These are phyloP conservation scores for Lumnitzera littorea DNA, from an alignment of 345 rosid genomes.

Conservation along the genomic window DNA sequence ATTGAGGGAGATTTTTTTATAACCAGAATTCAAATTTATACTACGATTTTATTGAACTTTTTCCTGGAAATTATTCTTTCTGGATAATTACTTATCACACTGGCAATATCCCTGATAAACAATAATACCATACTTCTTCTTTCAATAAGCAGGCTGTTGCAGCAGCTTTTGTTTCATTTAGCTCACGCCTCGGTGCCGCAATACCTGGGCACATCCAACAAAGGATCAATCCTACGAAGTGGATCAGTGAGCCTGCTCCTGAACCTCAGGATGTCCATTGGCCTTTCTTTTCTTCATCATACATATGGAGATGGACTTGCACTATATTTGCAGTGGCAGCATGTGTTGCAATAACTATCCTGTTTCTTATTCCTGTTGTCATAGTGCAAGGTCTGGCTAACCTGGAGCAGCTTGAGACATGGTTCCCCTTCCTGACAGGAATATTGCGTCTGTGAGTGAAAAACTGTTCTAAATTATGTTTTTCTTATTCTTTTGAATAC, in stretches of 20 bases:
- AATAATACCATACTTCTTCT: neutral
- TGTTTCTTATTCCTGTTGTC: slow-evolving; percentile 70
- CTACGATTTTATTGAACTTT: too few species aligned
- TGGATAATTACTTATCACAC: too few species aligned
- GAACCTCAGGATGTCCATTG: slow-evolving; percentile 81
- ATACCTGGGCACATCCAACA: slow-evolving; percentile 68
- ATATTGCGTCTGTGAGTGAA: slow-evolving; percentile 60
- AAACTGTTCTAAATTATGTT: too few species aligned
- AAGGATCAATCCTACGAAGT: slow-evolving; percentile 71
- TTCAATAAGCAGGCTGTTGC: slow-evolving; percentile 54
- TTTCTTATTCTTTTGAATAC: too few species aligned
- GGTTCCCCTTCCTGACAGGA: slow-evolving; percentile 69
- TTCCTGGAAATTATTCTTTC: too few species aligned
- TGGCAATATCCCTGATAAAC: slow-evolving; percentile 7
- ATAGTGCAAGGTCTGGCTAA: slow-evolving; percentile 91
- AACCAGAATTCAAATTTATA: too few species aligned
- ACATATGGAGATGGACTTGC: slow-evolving; percentile 65
- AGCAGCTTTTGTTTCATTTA: slow-evolving; percentile 90
- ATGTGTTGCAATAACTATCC: slow-evolving; percentile 45
- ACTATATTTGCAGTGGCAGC: slow-evolving; percentile 48
- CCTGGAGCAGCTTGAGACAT: slow-evolving; percentile 65
- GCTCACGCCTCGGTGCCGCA: slow-evolving; percentile 72
- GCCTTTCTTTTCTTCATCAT: slow-evolving; percentile 85
- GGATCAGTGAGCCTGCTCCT: slow-evolving; percentile 90
- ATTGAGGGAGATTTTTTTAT: too few species aligned